Evolutionary conservation across 1,284 basidiomycete species (phyloP).

Genomic region (Moesziomyces aphidis): DNA sequence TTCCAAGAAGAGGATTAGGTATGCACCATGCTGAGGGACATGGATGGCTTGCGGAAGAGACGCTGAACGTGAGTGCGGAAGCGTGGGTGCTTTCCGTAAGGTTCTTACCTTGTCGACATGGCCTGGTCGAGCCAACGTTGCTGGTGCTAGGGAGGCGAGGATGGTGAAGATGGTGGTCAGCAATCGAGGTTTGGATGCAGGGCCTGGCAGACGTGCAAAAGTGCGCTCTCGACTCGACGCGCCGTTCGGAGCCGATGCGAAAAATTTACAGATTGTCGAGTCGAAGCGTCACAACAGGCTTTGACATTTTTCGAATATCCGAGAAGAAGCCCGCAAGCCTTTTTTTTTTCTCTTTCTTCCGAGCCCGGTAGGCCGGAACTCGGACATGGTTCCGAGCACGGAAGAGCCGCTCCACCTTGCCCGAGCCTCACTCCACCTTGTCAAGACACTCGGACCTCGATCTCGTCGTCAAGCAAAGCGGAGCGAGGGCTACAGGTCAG

Average conservation of each 20-base stretch:
- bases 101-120: background rate
- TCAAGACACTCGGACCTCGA: background rate
- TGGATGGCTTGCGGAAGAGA: background rate
- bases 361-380: background rate
- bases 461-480: background rate
- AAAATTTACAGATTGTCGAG: background rate
- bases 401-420: background rate
- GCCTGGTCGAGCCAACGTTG: too few relatives aligned
- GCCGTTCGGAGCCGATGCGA: slow-evolving; percentile 24
- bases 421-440: background rate
- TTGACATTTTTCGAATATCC: background rate
- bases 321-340: too few relatives aligned
- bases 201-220: slow-evolving; percentile 3
- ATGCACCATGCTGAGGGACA: background rate
- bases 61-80: too few relatives aligned
- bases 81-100: background rate
- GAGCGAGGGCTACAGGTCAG: background rate
- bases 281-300: background rate
- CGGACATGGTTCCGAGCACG: too few relatives aligned
- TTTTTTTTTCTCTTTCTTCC: too few relatives aligned
- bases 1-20: background rate
- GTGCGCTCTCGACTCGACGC: slow-evolving; percentile 18
- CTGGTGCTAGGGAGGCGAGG: background rate
- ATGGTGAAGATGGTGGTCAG: slow-evolving; percentile 6
- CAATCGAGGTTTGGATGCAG: background rate